Evolutionary conservation across 257 asterid species (phyloP).

Genomic region (Orobanche coerulescens): DNA sequence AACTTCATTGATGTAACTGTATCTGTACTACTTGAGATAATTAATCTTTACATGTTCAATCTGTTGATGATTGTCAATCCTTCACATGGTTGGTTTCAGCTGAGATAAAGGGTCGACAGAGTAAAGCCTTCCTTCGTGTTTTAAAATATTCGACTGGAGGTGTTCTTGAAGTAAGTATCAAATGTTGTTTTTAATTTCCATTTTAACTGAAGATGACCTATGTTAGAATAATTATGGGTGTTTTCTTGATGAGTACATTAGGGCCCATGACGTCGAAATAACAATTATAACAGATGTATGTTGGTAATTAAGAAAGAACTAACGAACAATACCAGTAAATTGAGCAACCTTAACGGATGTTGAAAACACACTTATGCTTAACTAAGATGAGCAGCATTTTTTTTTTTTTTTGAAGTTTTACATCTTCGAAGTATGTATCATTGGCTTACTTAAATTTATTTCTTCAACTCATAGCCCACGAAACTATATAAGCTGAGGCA

Average conservation of each 20-base stretch:
- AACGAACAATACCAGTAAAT: background rate
- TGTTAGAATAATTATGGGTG: background rate
- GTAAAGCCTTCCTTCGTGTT: slow-evolving; percentile 88
- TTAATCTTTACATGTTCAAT: background rate
- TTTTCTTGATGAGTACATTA: slow-evolving; percentile 4
- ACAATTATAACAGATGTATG: background rate
- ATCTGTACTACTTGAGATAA: background rate
- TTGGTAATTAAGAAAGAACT: background rate
- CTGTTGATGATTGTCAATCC: slow-evolving; percentile 10
- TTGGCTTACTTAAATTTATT: slow-evolving; percentile 25
- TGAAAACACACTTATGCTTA: slow-evolving; percentile 3
- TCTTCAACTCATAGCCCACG: slow-evolving; percentile 61
- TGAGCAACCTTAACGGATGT: slow-evolving; percentile 11
- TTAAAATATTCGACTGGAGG: slow-evolving; percentile 89
- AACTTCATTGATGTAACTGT: background rate
- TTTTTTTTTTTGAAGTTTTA: background rate
- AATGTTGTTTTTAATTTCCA: slow-evolving; percentile 2
- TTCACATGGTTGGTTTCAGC: slow-evolving; percentile 42
- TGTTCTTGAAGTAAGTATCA: slow-evolving; percentile 71
- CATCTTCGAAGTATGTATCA: slow-evolving; percentile 1
- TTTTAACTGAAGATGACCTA: background rate
- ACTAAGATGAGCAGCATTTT: background rate
- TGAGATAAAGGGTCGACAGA: slow-evolving; percentile 56
- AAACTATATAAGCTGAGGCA: slow-evolving; percentile 92
- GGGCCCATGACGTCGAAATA: slow-evolving; percentile 9